These are phyloP conservation scores for Tillandsia fasciculata DNA, from an alignment of 176 grass and related monocot genomes.

Conservation along the genomic window DNA sequence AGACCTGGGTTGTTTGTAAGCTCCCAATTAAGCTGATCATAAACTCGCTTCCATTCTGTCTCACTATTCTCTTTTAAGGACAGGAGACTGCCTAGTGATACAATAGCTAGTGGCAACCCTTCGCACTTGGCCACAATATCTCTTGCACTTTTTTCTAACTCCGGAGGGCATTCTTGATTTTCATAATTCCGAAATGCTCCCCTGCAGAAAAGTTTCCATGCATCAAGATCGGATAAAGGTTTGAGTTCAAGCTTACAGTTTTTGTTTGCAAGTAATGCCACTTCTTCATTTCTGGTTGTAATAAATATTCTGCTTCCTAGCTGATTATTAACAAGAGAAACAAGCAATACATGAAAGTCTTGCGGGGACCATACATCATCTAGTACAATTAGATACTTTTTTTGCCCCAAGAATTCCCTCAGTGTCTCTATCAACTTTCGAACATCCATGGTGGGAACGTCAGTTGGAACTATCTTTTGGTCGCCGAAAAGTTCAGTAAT, in stretches of 20 bases:
- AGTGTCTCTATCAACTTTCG: conserved; percentile 8
- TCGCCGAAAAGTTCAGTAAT: conserved; percentile 1
- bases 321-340: too few species aligned
- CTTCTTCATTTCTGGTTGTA: too few species aligned
- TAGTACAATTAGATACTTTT: conserved; percentile 27
- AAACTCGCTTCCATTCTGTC: conserved; percentile 22
- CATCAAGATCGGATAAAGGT: too few species aligned
- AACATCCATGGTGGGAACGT: background rate
- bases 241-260: too few species aligned
- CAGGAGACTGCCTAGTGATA: conserved; percentile 12
- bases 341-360: too few species aligned
- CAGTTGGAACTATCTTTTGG: background rate
- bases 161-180: conserved; percentile 14
- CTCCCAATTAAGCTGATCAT: conserved; percentile 33
- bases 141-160: conserved; percentile 9
- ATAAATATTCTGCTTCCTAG: too few species aligned
- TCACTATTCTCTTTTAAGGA: background rate
- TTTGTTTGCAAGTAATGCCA: too few species aligned
- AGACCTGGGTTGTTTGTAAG: conserved; percentile 26
- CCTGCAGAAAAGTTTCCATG: conserved; percentile 37
- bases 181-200: conserved; percentile 23
- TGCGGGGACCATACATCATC: conserved; percentile 35
- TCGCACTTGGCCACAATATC: conserved; percentile 28
- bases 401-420: background rate
- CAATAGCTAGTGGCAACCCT: conserved; percentile 41